A percentile compares a stretch with the other conserved stretches of the same genome.
phyloP scores from a whole-genome alignment of 139 green algal genomes.

The Dunaliella primolecta region DNA sequence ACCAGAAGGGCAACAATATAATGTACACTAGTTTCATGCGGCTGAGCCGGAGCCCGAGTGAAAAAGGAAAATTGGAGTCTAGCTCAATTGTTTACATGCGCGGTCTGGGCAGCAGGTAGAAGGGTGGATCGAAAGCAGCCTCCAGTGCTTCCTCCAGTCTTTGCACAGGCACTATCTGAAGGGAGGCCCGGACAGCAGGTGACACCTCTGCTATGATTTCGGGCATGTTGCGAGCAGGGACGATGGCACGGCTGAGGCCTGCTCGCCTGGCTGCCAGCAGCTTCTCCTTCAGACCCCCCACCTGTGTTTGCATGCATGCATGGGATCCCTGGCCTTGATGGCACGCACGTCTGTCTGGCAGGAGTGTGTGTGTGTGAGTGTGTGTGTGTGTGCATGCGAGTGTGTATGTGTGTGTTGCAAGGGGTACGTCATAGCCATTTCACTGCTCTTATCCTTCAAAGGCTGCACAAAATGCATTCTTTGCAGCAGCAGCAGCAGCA shows the following conservation, averaged over 20 bases:
- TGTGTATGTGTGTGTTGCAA: neutral
- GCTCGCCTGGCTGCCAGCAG: conserved; percentile 42
- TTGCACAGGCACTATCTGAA: conserved; percentile 36
- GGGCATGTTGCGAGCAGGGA: conserved; percentile 47
- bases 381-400: neutral
- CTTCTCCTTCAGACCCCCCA: conserved; percentile 44
- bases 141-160: conserved; percentile 39
- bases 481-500: neutral
- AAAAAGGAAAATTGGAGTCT: too few species aligned
- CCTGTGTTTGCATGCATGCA: too few species aligned
- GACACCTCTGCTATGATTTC: conserved; percentile 50
- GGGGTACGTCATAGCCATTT: neutral
- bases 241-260: conserved; percentile 53
- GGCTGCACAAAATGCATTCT: neutral
- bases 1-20: too few species aligned
- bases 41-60: too few species aligned
- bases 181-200: neutral
- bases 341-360: too few species aligned
- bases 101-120: conserved; percentile 22
- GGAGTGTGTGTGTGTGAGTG: neutral
- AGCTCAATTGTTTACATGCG: too few species aligned
- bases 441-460: neutral
- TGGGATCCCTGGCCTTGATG: too few species aligned
- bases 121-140: conserved; percentile 58
- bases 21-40: too few species aligned